Base-by-base conservation (phyloP, 202 grass and related monocot genomes). In the Setaria viridis region DNA sequence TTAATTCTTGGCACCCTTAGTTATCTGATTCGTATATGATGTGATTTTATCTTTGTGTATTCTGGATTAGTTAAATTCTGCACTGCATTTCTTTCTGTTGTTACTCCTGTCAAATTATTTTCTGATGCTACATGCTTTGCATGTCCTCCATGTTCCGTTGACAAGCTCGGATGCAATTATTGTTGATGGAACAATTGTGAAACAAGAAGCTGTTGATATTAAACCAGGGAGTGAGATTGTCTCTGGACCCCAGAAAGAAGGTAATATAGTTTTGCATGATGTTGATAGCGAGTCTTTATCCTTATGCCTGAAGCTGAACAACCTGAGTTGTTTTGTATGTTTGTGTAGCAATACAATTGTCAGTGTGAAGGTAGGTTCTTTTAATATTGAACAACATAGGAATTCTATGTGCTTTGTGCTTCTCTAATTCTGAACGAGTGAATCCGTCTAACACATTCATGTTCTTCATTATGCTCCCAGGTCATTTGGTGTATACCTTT, bases 201-300 rank as follows among this genome's bases (percentile, higher is more conserved):
- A 86, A 84, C 84, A 92, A 90, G 97, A 94, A 90, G 71, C 60
- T 13, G 72, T 91, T 73, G 87, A 90, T 77, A 93, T 99, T 54
- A 90, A 88, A 87, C 69, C 80, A 70, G 93, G 93, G 53, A 92
- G 86, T 48, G 76, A 96, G 92, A 90, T 99, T 57, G 72, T 95
- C 71, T 77, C 96, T 80, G 96, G 96, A 33, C 96, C 96, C 66
- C 84, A 94, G 74, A 92, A 72, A 92, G 91, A 94, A 87, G 96
- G 93, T 96, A 45, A 78, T 53, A 57, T 76, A 56, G 30, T 80
- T 48, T 47, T 88, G 41, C 19, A 66, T 90, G 58, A 65, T 47
- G 50, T 43, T 71, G 34, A 56, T 32, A 10, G 2, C 17, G 14
- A 68, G 3, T 54, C 32, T 39, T 41, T 85, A 15, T 48, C 37